Percentiles rank a stretch among this genome's conserved stretches.
phyloP scores from a whole-genome alignment of 1,139 yeast species.

The Lodderomyces pseudojiufengensis region DNA sequence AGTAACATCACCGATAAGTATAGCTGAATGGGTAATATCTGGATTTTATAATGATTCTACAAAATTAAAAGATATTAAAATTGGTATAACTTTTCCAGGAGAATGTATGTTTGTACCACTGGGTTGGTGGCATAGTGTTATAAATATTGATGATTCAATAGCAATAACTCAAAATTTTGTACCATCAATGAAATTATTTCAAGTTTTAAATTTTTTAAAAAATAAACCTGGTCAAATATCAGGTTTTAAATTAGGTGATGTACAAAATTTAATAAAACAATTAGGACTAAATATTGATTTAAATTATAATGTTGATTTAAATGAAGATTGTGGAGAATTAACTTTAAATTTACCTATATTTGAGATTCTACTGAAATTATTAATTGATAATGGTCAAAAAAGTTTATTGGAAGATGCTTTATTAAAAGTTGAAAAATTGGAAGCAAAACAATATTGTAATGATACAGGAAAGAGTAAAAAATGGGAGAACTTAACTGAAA shows the following conservation, averaged over 20 bases:
- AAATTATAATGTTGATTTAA: slow-evolving; percentile 16
- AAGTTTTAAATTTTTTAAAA: slow-evolving; percentile 65
- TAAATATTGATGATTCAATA: slow-evolving; percentile 72
- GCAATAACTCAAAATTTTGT: slow-evolving; percentile 88
- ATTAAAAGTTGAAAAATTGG: slow-evolving; percentile 21
- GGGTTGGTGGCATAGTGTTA: slow-evolving; percentile 96
- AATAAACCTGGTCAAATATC: slow-evolving; percentile 67
- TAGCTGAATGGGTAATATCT: slow-evolving; percentile 85
- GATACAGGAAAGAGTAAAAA: slow-evolving; percentile 21
- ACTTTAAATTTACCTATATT: slow-evolving; percentile 48
- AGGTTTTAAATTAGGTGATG: slow-evolving; percentile 65
- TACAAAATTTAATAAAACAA: slow-evolving; percentile 20
- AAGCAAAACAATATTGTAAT: slow-evolving; percentile 13
- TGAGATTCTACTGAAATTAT: slow-evolving; percentile 52
- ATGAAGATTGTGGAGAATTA: slow-evolving; percentile 46
- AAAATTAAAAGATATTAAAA: slow-evolving; percentile 48
- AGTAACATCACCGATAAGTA: slow-evolving; percentile 86
- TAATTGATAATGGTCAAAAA: slow-evolving; percentile 30
- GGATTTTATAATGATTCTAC: slow-evolving; percentile 70
- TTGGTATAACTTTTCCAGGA: slow-evolving; percentile 76
- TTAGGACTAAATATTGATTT: no score
- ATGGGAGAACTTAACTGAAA: slow-evolving; percentile 22
- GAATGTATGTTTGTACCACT: slow-evolving; percentile 87
- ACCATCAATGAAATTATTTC: slow-evolving; percentile 55
- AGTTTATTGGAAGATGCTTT: slow-evolving; percentile 32